These are phyloP conservation scores for Kwoniella newhampshirensis DNA, from an alignment of 768 basidiomycete species.

Conservation along the genomic window DNA sequence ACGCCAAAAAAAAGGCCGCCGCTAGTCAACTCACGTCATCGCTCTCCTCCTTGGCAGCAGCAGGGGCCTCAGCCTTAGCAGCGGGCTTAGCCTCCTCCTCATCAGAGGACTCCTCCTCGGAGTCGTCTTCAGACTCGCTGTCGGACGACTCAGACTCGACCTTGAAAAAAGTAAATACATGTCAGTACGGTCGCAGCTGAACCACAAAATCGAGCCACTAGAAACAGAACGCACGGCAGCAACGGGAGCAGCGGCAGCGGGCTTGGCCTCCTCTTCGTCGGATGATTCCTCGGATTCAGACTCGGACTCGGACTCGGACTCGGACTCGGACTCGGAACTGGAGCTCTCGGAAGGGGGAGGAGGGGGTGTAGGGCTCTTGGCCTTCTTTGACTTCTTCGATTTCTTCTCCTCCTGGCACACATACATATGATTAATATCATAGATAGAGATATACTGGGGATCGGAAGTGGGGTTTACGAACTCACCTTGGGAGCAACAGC, in stretches of 20 bases:
- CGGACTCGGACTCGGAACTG: constrained; percentile 34
- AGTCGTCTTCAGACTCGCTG: constrained; percentile 40
- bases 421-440: background rate
- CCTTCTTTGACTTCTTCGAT: constrained; percentile 43
- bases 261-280: constrained; percentile 49
- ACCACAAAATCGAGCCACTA: background rate
- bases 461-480: background rate
- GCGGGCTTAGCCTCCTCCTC: constrained; percentile 52
- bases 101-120: constrained; percentile 55
- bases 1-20: background rate
- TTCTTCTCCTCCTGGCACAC: constrained; percentile 29
- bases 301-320: constrained; percentile 29
- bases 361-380: constrained; percentile 37
- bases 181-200: constrained; percentile 1
- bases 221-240: constrained; percentile 34
- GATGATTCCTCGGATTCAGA: constrained; percentile 26
- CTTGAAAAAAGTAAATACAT: background rate
- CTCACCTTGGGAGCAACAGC: constrained; percentile 29
- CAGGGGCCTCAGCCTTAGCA: constrained; percentile 20
- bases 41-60: constrained; percentile 34
- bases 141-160: constrained; percentile 52
- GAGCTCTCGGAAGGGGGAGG: constrained; percentile 32
- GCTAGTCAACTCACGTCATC: constrained; percentile 5
- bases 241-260: constrained; percentile 35
- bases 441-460: background rate